Evolutionary conservation across 192 early-diverging fungal genomes (phyloP).

Genomic region (Mortierella claussenii): DNA sequence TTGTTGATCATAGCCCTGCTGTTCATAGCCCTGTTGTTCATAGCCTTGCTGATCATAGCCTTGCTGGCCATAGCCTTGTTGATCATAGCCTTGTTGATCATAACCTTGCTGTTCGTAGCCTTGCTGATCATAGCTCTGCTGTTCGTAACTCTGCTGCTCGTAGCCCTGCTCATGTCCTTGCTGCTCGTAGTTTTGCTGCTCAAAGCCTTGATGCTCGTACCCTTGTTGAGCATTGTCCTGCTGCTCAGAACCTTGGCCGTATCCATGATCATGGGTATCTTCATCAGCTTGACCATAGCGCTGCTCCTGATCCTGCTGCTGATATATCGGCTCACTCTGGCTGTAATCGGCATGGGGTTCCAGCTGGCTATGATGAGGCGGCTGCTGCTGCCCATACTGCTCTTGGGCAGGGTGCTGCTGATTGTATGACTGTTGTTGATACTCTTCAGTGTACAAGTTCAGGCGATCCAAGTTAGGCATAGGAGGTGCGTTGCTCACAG

Average conservation of each 20-base stretch:
- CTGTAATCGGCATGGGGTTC: slow-evolving; percentile 3
- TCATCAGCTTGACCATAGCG: slow-evolving; percentile 5
- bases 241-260: neutral
- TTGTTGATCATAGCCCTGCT: slow-evolving; percentile 8
- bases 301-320: slow-evolving; percentile 20
- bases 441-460: slow-evolving; percentile 31
- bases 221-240: neutral
- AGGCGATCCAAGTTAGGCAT: slow-evolving; percentile 39
- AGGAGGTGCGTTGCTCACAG: slow-evolving; percentile 4
- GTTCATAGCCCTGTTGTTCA: neutral
- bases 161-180: slow-evolving; percentile 20
- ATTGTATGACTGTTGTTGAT: slow-evolving; percentile 10
- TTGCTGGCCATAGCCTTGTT: slow-evolving; percentile 11
- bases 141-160: neutral
- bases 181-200: slow-evolving; percentile 28
- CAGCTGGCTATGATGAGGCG: neutral
- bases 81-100: slow-evolving; percentile 12
- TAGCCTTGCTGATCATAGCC: slow-evolving; percentile 16
- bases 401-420: slow-evolving; percentile 2
- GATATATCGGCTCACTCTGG: slow-evolving; percentile 7
- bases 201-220: slow-evolving; percentile 24
- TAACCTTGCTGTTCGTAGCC: slow-evolving; percentile 10
- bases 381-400: slow-evolving; percentile 3
- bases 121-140: neutral
- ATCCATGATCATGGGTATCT: slow-evolving; percentile 2